Evolutionary conservation across 257 asterid species (phyloP).

Genomic region (Rhazya stricta): DNA sequence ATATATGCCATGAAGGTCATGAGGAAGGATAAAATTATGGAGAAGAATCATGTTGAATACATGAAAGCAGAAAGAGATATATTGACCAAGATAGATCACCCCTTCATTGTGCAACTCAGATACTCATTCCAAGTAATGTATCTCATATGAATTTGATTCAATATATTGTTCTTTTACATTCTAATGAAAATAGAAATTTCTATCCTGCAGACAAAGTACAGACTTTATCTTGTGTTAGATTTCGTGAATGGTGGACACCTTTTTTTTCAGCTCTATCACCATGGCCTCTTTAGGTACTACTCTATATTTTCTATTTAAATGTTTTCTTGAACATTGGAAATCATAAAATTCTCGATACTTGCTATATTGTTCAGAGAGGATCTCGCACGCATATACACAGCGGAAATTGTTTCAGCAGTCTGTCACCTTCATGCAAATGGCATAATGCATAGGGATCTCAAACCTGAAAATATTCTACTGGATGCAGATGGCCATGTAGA

Average conservation of each 20-base stretch:
- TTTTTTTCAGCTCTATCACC: slow-evolving; percentile 65
- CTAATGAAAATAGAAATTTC: neutral
- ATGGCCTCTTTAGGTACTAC: slow-evolving; percentile 57
- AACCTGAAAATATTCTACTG: slow-evolving; percentile 60
- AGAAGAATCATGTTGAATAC: slow-evolving; percentile 52
- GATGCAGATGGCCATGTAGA: slow-evolving; percentile 74
- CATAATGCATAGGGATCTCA: slow-evolving; percentile 66
- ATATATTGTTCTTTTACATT: too few species aligned
- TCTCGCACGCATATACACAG: slow-evolving; percentile 52
- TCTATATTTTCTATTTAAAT: too few species aligned
- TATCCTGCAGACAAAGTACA: slow-evolving; percentile 56
- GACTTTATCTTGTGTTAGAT: slow-evolving; percentile 70
- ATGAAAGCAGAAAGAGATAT: slow-evolving; percentile 70
- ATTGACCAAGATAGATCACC: slow-evolving; percentile 58
- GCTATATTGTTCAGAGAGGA: slow-evolving; percentile 28
- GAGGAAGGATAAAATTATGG: slow-evolving; percentile 72
- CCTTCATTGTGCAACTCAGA: slow-evolving; percentile 60
- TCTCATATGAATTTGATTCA: too few species aligned
- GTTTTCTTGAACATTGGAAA: too few species aligned
- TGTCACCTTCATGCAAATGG: slow-evolving; percentile 63
- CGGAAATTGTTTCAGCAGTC: slow-evolving; percentile 59
- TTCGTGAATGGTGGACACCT: slow-evolving; percentile 73
- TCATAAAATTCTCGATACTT: too few species aligned
- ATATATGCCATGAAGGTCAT: slow-evolving; percentile 75
- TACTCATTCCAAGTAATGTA: slow-evolving; percentile 57